Percentiles rank a stretch among this genome's conserved stretches.
Conservation (phyloP, 768 basidiomycete genomes). For the Sporobolomyces roseus region DNA sequence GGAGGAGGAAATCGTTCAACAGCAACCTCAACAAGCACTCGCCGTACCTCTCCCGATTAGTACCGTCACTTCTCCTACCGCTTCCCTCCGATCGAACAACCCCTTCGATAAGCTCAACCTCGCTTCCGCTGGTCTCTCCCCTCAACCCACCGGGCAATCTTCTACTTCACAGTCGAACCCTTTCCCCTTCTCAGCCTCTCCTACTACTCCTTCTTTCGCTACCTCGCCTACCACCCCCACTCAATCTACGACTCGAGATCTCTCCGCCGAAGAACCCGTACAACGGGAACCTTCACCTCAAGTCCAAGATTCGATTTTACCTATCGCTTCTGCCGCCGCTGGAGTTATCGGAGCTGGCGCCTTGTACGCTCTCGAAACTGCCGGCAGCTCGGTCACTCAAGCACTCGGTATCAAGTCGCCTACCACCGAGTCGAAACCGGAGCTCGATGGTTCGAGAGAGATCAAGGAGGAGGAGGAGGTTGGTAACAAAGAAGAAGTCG, state of each 20-base stretch:
- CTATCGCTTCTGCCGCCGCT: slow-evolving; percentile 27
- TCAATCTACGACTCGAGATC: not conserved
- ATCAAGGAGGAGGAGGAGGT: slow-evolving; percentile 56
- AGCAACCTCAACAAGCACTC: not conserved
- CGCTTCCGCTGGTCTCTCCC: slow-evolving; percentile 10
- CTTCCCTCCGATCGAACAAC: slow-evolving; percentile 30
- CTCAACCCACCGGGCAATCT: slow-evolving; percentile 9
- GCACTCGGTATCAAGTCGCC: slow-evolving; percentile 18
- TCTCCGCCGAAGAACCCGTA: not conserved
- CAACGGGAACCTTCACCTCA: not conserved
- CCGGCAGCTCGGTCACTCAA: not conserved
- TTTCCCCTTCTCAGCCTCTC: slow-evolving; percentile 17
- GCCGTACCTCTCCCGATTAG: slow-evolving; percentile 18
- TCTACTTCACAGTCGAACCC: slow-evolving; percentile 11
- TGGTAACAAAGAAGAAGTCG: slow-evolving; percentile 53
- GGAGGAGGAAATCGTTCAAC: not conserved
- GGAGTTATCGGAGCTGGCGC: slow-evolving; percentile 32
- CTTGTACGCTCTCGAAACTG: slow-evolving; percentile 27
- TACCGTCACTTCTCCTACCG: slow-evolving; percentile 18
- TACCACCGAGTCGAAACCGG: not conserved
- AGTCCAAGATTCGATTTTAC: slow-evolving; percentile 10
- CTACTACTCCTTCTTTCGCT: not conserved
- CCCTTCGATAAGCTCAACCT: slow-evolving; percentile 41
- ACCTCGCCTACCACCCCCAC: not conserved
- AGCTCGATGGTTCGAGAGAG: not conserved